Conservation (phyloP, 495 filamentous ascomycete species). For the Pseudoneurospora amorphoporcata region DNA sequence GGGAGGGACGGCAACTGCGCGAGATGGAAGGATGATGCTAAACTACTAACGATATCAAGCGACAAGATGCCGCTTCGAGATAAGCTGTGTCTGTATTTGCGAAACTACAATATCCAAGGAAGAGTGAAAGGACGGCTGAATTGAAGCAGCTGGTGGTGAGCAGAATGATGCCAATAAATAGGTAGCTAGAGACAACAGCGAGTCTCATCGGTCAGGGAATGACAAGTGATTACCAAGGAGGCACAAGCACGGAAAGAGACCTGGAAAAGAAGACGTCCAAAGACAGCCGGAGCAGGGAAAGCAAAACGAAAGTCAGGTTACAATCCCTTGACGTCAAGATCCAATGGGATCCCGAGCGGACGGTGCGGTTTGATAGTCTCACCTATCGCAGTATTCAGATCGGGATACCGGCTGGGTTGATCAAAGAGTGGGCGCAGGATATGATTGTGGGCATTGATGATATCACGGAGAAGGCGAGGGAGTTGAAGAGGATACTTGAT, state of each 20-base stretch:
- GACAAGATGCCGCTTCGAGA: no score
- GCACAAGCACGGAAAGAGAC: background rate
- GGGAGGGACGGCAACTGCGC: background rate
- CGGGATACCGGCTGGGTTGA: constrained; percentile 38
- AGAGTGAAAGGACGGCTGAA: background rate
- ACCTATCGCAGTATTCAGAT: constrained; percentile 50
- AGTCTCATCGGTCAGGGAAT: background rate
- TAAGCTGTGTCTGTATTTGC: no score
- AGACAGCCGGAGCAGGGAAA: background rate
- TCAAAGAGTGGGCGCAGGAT: constrained; percentile 36
- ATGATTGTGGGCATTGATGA: constrained; percentile 47
- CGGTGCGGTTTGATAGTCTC: constrained; percentile 29
- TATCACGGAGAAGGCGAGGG: constrained; percentile 43
- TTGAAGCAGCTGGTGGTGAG: background rate
- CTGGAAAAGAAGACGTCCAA: background rate
- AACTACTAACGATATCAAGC: no score
- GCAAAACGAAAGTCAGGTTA: constrained; percentile 3
- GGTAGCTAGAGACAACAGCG: background rate
- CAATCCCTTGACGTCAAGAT: constrained; percentile 36
- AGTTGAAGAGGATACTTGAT: constrained; percentile 35
- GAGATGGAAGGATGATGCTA: background rate
- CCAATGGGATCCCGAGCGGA: constrained; percentile 56
- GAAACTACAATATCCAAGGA: background rate
- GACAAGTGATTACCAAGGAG: background rate
- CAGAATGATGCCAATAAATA: background rate